Percentiles rank a stretch among this genome's conserved stretches.
phyloP scores from a whole-genome alignment of 352 stramenopile species.

The Globisporangium irregulare region DNA sequence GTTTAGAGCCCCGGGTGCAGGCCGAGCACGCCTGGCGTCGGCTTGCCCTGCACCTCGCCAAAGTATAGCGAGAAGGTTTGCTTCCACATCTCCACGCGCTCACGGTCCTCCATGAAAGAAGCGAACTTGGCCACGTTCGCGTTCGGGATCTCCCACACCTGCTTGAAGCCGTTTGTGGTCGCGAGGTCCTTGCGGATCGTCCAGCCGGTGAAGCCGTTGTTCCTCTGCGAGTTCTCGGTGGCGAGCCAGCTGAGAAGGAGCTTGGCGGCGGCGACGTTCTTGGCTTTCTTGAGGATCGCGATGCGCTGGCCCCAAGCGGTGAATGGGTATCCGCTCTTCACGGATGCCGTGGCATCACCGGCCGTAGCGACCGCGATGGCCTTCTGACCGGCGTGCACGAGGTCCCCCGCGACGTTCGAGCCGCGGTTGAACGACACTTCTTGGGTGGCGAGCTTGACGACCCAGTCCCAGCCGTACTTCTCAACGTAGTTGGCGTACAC shows the following conservation, averaged over 20 bases:
- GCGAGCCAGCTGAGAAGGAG: conserved; percentile 54
- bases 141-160: conserved; percentile 28
- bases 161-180: conserved; percentile 21
- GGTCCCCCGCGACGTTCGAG: conserved; percentile 22
- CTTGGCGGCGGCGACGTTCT: conserved; percentile 41
- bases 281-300: conserved; percentile 23
- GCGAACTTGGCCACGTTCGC: conserved; percentile 26
- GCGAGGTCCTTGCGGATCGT: conserved; percentile 36
- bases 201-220: conserved; percentile 16
- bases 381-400: conserved; percentile 19
- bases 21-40: too few relatives aligned
- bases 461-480: conserved; percentile 55
- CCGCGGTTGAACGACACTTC: conserved; percentile 35
- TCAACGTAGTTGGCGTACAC: conserved; percentile 40
- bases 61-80: conserved; percentile 54
- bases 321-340: conserved; percentile 41
- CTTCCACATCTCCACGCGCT: conserved; percentile 33
- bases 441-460: conserved; percentile 38
- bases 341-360: not conserved
- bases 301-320: conserved; percentile 50
- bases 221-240: conserved; percentile 34
- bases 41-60: conserved; percentile 7
- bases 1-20: too few relatives aligned
- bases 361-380: conserved; percentile 23
- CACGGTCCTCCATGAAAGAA: conserved; percentile 47